A percentile compares a stretch with the other conserved stretches of the same genome.
Conservation (phyloP, 805 yeast species). For the Teunomyces cretensis region DNA sequence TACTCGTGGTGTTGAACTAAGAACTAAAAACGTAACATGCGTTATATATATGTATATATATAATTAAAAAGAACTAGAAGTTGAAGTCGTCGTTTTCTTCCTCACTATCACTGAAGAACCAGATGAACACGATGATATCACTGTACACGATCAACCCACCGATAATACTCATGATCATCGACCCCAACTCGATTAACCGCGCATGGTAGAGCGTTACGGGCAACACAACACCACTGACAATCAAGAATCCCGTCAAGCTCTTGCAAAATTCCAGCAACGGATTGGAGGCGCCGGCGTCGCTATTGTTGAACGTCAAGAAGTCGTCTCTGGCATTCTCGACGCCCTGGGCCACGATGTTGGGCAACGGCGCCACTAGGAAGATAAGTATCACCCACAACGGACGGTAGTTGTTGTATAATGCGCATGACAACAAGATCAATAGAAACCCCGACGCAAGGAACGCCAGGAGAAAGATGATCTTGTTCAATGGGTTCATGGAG, state of each 20-base stretch:
- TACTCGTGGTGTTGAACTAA: constrained; percentile 42
- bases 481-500: constrained; percentile 44
- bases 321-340: constrained; percentile 42
- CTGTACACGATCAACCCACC: constrained; percentile 47
- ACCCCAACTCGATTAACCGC: constrained; percentile 34
- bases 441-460: constrained; percentile 46
- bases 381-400: constrained; percentile 44
- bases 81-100: constrained; percentile 47
- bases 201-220: constrained; percentile 43
- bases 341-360: constrained; percentile 38
- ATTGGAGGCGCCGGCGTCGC: constrained; percentile 36
- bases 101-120: constrained; percentile 47
- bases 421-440: constrained; percentile 44
- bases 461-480: constrained; percentile 46
- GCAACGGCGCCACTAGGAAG: constrained; percentile 45
- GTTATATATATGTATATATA: neutral
- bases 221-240: constrained; percentile 45
- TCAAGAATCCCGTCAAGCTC: constrained; percentile 38
- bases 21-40: neutral
- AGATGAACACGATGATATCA: constrained; percentile 43
- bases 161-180: constrained; percentile 42
- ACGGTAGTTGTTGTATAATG: constrained; percentile 42
- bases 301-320: constrained; percentile 44
- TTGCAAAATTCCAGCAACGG: constrained; percentile 41
- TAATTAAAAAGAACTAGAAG: constrained; percentile 20